Evolutionary conservation across 257 asterid genomes (phyloP).

Genomic region (Solanum virginianum): DNA sequence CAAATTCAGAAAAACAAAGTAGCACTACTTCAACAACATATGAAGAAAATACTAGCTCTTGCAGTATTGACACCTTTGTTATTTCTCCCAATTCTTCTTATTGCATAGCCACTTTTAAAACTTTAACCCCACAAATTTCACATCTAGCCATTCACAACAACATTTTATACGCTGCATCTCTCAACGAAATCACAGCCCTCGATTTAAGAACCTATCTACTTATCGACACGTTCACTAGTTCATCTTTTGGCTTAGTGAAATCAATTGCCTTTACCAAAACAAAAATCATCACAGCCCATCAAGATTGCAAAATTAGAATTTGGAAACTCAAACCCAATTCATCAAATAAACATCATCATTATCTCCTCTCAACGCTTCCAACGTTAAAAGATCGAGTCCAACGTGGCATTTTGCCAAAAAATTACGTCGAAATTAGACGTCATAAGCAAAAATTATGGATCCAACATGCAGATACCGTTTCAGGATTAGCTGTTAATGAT

Average conservation of each 20-base stretch:
- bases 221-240: slow-evolving; percentile 16
- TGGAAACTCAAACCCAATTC: slow-evolving; percentile 67
- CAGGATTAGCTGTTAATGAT: slow-evolving; percentile 48
- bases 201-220: slow-evolving; percentile 12
- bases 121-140: slow-evolving; percentile 32
- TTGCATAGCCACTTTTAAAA: slow-evolving; percentile 12
- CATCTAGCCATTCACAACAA: slow-evolving; percentile 30
- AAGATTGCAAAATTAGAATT: slow-evolving; percentile 57
- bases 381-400: slow-evolving; percentile 62
- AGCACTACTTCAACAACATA: slow-evolving; percentile 16
- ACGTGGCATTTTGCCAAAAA: slow-evolving; percentile 76
- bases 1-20: slow-evolving; percentile 24
- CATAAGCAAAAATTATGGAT: slow-evolving; percentile 83
- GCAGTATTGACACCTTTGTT: slow-evolving; percentile 14
- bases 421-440: slow-evolving; percentile 60
- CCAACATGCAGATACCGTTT: slow-evolving; percentile 79
- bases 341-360: slow-evolving; percentile 58
- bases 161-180: slow-evolving; percentile 39
- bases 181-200: slow-evolving; percentile 23
- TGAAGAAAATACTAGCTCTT: slow-evolving; percentile 28
- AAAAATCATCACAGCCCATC: slow-evolving; percentile 72
- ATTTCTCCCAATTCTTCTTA: neutral
- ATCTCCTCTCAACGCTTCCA: slow-evolving; percentile 59
- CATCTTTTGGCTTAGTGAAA: slow-evolving; percentile 36
- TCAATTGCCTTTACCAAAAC: slow-evolving; percentile 25